Conservation (phyloP, 129 eudicot species). For the Cynara cardunculus region DNA sequence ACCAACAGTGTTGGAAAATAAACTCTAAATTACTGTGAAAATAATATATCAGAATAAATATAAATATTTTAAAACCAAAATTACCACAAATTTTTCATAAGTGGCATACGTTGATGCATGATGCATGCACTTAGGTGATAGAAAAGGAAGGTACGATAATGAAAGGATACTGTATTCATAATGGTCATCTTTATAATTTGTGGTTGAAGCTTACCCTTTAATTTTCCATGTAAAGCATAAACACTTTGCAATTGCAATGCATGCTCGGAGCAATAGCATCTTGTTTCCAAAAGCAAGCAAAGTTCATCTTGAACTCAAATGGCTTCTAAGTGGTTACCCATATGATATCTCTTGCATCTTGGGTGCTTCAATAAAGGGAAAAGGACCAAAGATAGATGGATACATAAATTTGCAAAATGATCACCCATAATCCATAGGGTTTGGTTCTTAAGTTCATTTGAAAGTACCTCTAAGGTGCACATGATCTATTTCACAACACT, state of each 20-base stretch:
- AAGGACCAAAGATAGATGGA: background rate
- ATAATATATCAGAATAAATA: background rate
- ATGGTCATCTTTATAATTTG: background rate
- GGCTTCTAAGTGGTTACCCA: background rate
- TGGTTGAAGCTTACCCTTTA: background rate
- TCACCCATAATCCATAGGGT: too few species aligned
- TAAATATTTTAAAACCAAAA: background rate
- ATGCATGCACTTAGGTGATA: background rate
- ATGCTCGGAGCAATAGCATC: background rate
- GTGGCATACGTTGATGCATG: slow-evolving; percentile 1
- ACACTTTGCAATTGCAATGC: background rate
- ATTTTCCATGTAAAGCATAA: slow-evolving; percentile 4
- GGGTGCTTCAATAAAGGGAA: background rate
- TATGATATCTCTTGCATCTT: background rate
- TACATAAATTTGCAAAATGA: too few species aligned
- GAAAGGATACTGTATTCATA: background rate
- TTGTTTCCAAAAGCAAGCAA: slow-evolving; percentile 6
- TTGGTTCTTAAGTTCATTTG: too few species aligned
- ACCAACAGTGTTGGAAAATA: background rate
- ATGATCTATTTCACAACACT: too few species aligned
- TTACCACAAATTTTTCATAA: background rate
- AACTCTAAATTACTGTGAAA: background rate
- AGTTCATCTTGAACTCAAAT: slow-evolving; percentile 9
- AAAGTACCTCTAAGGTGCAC: too few species aligned
- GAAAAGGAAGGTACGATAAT: background rate